Evolutionary conservation across 495 filamentous ascomycete species (phyloP), one percentile per base, ranked within the genome.

Genomic region (Penicillium egyptiacum): DNA sequence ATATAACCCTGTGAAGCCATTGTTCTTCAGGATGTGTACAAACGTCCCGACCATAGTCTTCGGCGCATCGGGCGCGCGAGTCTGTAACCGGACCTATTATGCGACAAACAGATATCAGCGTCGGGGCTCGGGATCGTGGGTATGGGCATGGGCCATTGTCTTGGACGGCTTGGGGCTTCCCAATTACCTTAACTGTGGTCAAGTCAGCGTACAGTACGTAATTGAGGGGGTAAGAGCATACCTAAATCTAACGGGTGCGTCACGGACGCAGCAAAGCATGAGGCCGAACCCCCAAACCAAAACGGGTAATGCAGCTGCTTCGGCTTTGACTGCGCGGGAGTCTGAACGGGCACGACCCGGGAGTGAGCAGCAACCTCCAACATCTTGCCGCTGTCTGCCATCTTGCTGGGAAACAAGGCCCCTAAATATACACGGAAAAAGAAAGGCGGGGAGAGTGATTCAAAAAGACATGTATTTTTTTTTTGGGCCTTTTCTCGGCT

Each of bases 241-340:
- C 77, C 75, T 57, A 80, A 79, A 82, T 96, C 91, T 63, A 97
- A 78, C 26, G 92, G 92, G 78, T 97, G 92, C 31, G 92, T 97
- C 22, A 95, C 85, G 60, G 84, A 85, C 11, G 92, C 92, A 35
- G 92, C 92, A 76, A 95, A 87, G 70, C 89, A 93, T 60, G 88
- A 92, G 19, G 92, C 90, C 65, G 88, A 93, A 22, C 92, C 92
- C 39, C 92, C 92, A 73, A 97, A 96, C 92, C 92, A 96, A 75
- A 96, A 94, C 28, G 89, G 89, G 70, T 91, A 91, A 58, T 81
- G 80, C 40, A 87, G 76, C 64, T 72, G 76, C 56, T 75, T 68
- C 14, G 61, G 45, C 37, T 64, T 66, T 44, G 66, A 51, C 44
- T 50, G 53, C 56, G 62, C 68, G 35, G 64, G 62, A 28, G 53